Evolutionary conservation across 352 stramenopile genomes (phyloP).

Genomic region (Globisporangium takayamanum): DNA sequence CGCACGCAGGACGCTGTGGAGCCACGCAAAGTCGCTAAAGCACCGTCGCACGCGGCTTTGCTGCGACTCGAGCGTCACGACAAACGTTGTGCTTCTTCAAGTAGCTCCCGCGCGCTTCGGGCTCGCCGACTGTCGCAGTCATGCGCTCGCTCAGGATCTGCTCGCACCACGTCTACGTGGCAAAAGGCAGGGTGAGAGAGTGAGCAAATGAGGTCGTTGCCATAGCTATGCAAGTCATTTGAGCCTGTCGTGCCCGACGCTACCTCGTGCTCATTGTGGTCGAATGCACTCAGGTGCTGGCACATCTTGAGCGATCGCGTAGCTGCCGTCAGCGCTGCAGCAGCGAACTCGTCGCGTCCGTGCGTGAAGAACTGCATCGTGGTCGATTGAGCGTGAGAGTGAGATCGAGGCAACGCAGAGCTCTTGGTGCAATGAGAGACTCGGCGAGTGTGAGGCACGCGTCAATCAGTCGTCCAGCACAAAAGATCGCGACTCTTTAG

Average conservation of each 20-base stretch:
- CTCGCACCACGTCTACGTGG: conserved; percentile 5
- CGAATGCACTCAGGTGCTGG: conserved; percentile 14
- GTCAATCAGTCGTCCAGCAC: too few relatives aligned
- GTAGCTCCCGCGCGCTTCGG: conserved; percentile 52
- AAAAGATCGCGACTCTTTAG: too few relatives aligned
- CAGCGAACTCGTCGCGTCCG: conserved; percentile 22
- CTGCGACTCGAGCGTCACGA: conserved; percentile 27
- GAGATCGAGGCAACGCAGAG: background rate
- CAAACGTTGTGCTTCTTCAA: conserved; percentile 68
- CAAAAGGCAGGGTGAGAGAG: background rate
- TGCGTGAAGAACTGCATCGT: conserved; percentile 38
- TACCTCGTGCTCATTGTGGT: conserved; percentile 28
- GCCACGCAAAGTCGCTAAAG: conserved; percentile 74
- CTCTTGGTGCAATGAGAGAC: conserved; percentile 1
- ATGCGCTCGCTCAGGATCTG: conserved; percentile 5
- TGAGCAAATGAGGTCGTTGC: background rate
- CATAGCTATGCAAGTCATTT: background rate
- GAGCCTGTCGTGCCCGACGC: background rate
- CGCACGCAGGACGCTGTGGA: conserved; percentile 47
- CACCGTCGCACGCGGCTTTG: conserved; percentile 40
- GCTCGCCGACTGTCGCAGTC: conserved; percentile 29
- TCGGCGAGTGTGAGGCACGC: background rate
- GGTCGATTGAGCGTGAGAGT: background rate
- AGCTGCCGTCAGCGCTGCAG: conserved; percentile 21
- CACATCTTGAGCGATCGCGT: conserved; percentile 31